Percentiles rank a stretch among this genome's conserved stretches.
These are phyloP conservation scores for Ceratobasidium theobromae DNA, from an alignment of 1,284 basidiomycete genomes.

Conservation along the genomic window DNA sequence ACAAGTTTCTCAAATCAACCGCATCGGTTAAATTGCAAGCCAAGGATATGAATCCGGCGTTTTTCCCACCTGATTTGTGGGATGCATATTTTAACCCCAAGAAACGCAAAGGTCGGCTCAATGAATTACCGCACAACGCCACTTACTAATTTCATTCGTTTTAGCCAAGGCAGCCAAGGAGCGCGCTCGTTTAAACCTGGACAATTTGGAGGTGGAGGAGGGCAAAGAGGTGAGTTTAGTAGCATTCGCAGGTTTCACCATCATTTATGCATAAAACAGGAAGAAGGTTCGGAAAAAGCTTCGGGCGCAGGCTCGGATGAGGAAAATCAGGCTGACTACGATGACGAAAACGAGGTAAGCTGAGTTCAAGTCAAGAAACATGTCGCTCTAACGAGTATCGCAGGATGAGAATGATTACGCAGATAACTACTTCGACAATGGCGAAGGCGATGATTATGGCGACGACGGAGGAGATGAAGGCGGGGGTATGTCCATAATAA, in stretches of 20 bases:
- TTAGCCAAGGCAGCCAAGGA: conserved; percentile 45
- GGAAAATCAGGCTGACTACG: conserved; percentile 72
- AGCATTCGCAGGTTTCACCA: not conserved
- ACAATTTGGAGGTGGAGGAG: conserved; percentile 31
- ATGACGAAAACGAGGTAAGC: conserved; percentile 67
- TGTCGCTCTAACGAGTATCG: not conserved
- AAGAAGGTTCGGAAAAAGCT: conserved; percentile 29
- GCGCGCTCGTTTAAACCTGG: conserved; percentile 33
- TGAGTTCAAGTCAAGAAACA: not conserved
- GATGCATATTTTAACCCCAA: conserved; percentile 75
- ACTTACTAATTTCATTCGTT: not conserved
- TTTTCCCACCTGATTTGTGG: conserved; percentile 74
- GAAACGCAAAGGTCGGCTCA: conserved; percentile 55
- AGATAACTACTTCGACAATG: conserved; percentile 83
- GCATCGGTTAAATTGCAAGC: conserved; percentile 58
- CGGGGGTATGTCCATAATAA: conserved; percentile 38
- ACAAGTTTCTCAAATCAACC: conserved; percentile 67
- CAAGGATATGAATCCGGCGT: conserved; percentile 66
- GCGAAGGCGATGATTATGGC: conserved; percentile 72
- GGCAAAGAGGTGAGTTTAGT: conserved; percentile 10
- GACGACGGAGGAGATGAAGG: conserved; percentile 66
- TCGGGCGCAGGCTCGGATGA: conserved; percentile 45
- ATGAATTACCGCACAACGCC: not conserved
- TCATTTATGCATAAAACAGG: conserved; percentile 3
- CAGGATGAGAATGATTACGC: conserved; percentile 79